Evolutionary conservation across 805 yeast species (phyloP), one percentile per base, ranked within the genome.

Genomic region (Wickerhamomyces bisporus): DNA sequence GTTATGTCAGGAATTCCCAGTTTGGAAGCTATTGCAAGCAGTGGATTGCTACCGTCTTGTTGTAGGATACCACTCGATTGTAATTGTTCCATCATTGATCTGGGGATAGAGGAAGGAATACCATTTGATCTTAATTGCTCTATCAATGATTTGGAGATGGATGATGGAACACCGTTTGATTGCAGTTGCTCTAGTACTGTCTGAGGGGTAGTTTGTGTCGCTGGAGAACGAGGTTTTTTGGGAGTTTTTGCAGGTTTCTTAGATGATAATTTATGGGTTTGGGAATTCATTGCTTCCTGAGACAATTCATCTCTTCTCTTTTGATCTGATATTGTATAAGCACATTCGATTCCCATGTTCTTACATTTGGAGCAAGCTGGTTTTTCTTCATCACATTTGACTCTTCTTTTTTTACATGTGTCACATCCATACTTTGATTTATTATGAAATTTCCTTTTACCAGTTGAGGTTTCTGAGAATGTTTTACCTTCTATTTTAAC

Each of bases 401-500:
- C 96, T 36, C 97, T 68, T 50, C 98, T 73, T 46, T 77, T 73
- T 55, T 89, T 89, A 62, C 98, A 89, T 3, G 94, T 85, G 28
- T 79, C 74, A 62, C 98, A 89, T 0, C 98, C 98, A 40, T 77
- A 75, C 40, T 95, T 75, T 26, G 95, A 84, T 61, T 91, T 91
- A 42, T 80, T 84, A 57, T 91, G 98, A 53, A 82, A 91, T 53
- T 86, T 83, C 32, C 97, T 71, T 61, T 87, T 89, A 6, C 84
- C 86, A 0, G 79, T 75, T 0, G 83, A 64, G 1, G 65, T 60
- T 41, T 53, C 61, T 33, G 64, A 61, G 7, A 61, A 69, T 29
- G 54, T 60, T 42, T 66, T 65, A 6, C 70, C 69, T 39, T 62
- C 65, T 13, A 61, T 54, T 36, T 63, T 64, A 16, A 63, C 51